Base-by-base conservation (phyloP, 2,329 filamentous ascomycete genomes). In the Sarocladium strictum region DNA sequence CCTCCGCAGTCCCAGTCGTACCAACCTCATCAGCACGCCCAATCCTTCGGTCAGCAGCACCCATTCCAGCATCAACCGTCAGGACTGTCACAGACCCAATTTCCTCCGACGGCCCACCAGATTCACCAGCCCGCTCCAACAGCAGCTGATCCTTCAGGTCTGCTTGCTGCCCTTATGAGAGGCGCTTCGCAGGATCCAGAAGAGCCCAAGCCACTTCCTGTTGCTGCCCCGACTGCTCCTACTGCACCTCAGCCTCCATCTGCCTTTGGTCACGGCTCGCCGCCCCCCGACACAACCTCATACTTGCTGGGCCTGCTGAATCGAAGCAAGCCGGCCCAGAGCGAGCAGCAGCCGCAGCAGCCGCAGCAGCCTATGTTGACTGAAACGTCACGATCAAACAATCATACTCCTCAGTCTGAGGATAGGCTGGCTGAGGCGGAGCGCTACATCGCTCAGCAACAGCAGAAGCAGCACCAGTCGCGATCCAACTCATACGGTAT, bases 291-390 rank as follows among this genome's bases (percentile, higher is more conserved):
- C 67, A 89, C 91, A 3, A 89, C 95, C 69, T 86, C 93, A 59
- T 89, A 94, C 65, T 77, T 99, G 49, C 83, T 97, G 58, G 87
- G 90, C 62, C 77, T 97, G 56, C 80, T 99, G 59, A 94, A 91
- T 64, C 85, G 87, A 50, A 85, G 88, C 53, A 91, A 86, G 71
- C 83, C 83, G 12, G 76, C 77, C 56, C 83, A 86, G 67, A 76
- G 72, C 49, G 80, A 84, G 47, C 72, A 72, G 59, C 70, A 72
- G 58, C 40, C 12, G 35, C 35, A 49, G 26, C 24, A 15, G 21
- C 64, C 69, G n/a, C n/a, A 45, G 21, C 19, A 7, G 26, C 64
- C 69, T 5, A 62, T 71, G 53, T 53, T 74, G 57, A 64, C 67
- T 53, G 76, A 79, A 58, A 63, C 70, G 12, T 67, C 41, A 17